These are phyloP conservation scores for Excoecaria agallocha DNA, from an alignment of 345 rosid species.

Conservation along the genomic window DNA sequence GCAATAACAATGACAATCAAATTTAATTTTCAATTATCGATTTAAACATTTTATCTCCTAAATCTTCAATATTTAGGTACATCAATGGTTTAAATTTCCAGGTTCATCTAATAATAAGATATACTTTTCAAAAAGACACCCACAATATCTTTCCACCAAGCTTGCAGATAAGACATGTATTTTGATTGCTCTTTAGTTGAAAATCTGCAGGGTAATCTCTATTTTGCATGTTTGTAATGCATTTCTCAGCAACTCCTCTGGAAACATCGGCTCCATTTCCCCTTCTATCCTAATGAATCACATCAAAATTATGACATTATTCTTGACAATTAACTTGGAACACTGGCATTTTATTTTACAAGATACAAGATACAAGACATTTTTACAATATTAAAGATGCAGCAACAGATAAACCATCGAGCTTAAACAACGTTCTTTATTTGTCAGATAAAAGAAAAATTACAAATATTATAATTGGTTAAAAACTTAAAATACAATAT, in stretches of 20 bases:
- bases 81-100: not conserved
- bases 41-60: not conserved
- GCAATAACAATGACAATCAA: not conserved
- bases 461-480: too few relatives aligned
- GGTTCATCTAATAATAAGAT: not conserved
- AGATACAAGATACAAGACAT: not conserved
- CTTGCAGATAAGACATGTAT: constrained; percentile 40
- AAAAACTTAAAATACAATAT: too few relatives aligned
- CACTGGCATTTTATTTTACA: not conserved
- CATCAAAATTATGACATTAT: constrained; percentile 26
- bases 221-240: constrained; percentile 20
- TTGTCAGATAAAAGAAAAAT: too few relatives aligned
- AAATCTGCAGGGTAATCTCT: constrained; percentile 22
- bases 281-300: constrained; percentile 62
- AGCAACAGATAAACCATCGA: not conserved
- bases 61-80: not conserved
- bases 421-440: too few relatives aligned
- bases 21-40: not conserved
- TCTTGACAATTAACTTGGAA: not conserved
- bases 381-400: not conserved
- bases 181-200: constrained; percentile 20
- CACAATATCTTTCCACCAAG: constrained; percentile 52
- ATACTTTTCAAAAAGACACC: constrained; percentile 21
- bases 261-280: constrained; percentile 37
- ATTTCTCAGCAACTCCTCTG: constrained; percentile 30